These are phyloP conservation scores for Colletotrichum sidae DNA, from an alignment of 2,329 filamentous ascomycete species.

Conservation along the genomic window DNA sequence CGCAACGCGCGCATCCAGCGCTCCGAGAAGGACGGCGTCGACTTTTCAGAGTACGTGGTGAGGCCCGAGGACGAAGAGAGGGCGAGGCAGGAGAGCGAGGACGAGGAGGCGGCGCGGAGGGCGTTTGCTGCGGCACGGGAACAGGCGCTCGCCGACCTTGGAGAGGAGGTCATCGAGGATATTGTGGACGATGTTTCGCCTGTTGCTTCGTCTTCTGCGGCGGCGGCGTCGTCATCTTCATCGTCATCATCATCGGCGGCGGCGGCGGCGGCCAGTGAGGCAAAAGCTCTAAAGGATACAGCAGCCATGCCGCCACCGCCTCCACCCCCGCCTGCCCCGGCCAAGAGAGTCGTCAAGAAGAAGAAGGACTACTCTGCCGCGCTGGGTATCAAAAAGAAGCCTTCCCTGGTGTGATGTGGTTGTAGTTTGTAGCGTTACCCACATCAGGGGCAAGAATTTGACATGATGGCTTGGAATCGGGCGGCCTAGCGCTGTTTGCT, in stretches of 20 bases:
- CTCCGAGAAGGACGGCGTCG: constrained; percentile 75
- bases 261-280: constrained; percentile 41
- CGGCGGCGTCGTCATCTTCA: constrained; percentile 28
- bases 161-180: constrained; percentile 58
- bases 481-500: no score
- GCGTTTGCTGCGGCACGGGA: constrained; percentile 78
- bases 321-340: constrained; percentile 74
- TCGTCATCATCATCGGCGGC: constrained; percentile 5
- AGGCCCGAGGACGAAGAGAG: constrained; percentile 68
- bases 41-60: constrained; percentile 66
- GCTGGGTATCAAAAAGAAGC: constrained; percentile 86
- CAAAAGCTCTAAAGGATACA: constrained; percentile 46
- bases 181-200: constrained; percentile 1
- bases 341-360: constrained; percentile 82
- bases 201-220: constrained; percentile 31
- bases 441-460: neutral
- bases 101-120: constrained; percentile 81
- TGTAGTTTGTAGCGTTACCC: constrained; percentile 4
- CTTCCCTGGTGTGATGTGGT: neutral
- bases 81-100: constrained; percentile 79
- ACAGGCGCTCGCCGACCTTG: constrained; percentile 60
- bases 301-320: constrained; percentile 50
- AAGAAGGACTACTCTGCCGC: constrained; percentile 84
- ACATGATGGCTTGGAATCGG: no score
- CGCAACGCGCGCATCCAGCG: constrained; percentile 89